Conservation (phyloP, 495 filamentous ascomycete species). For the Trichoderma virens region DNA sequence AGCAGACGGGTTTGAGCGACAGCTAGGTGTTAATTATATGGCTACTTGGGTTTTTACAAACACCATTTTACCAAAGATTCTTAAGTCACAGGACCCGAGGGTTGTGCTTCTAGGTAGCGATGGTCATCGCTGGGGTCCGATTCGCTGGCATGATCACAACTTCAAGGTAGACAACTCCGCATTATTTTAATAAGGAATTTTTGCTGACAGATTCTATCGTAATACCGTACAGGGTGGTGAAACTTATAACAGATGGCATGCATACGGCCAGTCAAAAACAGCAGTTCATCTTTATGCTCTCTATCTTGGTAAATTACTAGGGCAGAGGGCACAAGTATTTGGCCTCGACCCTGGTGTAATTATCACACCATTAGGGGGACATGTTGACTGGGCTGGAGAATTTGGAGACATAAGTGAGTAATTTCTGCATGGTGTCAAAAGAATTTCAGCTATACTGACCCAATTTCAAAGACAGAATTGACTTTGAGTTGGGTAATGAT, state of each 20-base stretch:
- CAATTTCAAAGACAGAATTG: not conserved
- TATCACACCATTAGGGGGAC: not conserved
- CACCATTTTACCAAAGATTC: conserved; percentile 34
- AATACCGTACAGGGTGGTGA: conserved; percentile 12
- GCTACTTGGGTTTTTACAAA: conserved; percentile 44
- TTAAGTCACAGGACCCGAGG: conserved; percentile 24
- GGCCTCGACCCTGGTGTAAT: conserved; percentile 33
- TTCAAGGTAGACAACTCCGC: conserved; percentile 18
- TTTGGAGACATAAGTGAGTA: not conserved
- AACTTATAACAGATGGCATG: conserved; percentile 17
- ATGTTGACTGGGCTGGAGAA: not conserved
- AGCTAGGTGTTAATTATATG: conserved; percentile 42
- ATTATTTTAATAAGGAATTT: not conserved
- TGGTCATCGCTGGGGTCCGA: conserved; percentile 31
- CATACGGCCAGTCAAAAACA: conserved; percentile 37
- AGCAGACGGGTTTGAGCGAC: conserved; percentile 36
- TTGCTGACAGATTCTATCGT: not conserved
- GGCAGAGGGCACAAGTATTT: conserved; percentile 19
- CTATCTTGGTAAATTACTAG: conserved; percentile 28
- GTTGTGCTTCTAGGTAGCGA: conserved; percentile 24
- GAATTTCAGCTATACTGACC: not conserved
- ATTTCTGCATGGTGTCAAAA: not conserved
- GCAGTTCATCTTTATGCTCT: conserved; percentile 40
- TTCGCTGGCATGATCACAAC: conserved; percentile 39
- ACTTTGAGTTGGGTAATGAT: not conserved